Base-by-base conservation (phyloP, 164 flowering plant genomes). In the Liquidambar formosana region DNA sequence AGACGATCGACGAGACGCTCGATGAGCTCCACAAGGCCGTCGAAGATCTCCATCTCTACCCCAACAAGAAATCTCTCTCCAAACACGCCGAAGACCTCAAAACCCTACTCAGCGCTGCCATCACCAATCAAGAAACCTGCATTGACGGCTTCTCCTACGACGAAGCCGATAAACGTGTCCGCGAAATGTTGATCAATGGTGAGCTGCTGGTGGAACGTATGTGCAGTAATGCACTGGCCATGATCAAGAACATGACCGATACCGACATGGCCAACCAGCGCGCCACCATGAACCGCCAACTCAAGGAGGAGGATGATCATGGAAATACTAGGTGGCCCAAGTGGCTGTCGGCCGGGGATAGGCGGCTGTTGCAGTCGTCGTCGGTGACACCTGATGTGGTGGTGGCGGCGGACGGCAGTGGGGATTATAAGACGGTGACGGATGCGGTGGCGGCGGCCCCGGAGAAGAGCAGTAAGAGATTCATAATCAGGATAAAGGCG, bases 341-440 rank as follows among this genome's bases (percentile, higher is more conserved):
- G 66, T 95, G 97, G 99, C 61, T 94, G 77, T 87, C 93, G 3
- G 85, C 73, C 0, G 94, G 83, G 0, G 97, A 92, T 54, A 71
- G 97, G 73, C 51, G 80, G 77, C 72, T 89, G 63, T 70, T 93
- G 77, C 94, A 91, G 77, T 67, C 88, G 13, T 43, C 84, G 0
- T 0, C 85, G 2, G 85, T 85, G 76, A 79, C 75, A 15, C 80
- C 96, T 0, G 64, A 91, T 75, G 89, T 77, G 67, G 87, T 82
- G 21, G 99, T 92, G 73, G 96, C 97, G 22, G 94, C 93, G 0
- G 99, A 91, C 61, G 99, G 99, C 1, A 89, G 93, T 19, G 99
- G 99, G 22, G 51, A 90, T 47, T 81, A 64, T 61, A 70, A 41
- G 76, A 91, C 97, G 56, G 91, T 95, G 33, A 18, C 87, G 44